Conservation (phyloP, 306 rosid species). For the Sophora flavescens region DNA sequence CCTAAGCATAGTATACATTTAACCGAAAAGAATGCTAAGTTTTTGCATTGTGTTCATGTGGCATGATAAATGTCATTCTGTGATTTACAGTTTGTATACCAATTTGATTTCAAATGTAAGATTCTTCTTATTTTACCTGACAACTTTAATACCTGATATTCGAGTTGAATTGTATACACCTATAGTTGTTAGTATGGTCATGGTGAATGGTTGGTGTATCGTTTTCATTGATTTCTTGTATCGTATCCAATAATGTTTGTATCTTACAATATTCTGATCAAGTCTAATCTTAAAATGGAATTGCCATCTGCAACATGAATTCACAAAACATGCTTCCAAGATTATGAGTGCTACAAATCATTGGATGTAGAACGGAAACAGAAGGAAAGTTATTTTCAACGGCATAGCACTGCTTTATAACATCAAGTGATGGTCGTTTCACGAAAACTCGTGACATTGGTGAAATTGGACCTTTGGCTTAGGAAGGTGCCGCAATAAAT, state of each 20-base stretch:
- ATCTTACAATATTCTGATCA: not conserved
- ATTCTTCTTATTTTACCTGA: not conserved
- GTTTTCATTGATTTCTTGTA: not conserved
- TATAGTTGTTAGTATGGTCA: not conserved
- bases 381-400: no score
- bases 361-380: not conserved
- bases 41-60: slow-evolving; percentile 8
- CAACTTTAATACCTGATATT: not conserved
- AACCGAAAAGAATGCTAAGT: not conserved
- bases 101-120: not conserved
- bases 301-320: no score
- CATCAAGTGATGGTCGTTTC: no score
- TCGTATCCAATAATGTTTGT: not conserved
- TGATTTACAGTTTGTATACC: not conserved
- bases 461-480: not conserved
- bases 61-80: not conserved
- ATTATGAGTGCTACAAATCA: not conserved
- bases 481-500: not conserved
- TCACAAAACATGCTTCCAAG: not conserved
- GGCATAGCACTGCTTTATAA: not conserved
- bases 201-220: not conserved
- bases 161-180: not conserved
- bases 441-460: not conserved
- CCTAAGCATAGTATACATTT: slow-evolving; percentile 2
- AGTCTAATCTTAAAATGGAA: not conserved